phyloP scores from a whole-genome alignment of 2,329 filamentous ascomycete genomes.

The Ilyonectria destructans region DNA sequence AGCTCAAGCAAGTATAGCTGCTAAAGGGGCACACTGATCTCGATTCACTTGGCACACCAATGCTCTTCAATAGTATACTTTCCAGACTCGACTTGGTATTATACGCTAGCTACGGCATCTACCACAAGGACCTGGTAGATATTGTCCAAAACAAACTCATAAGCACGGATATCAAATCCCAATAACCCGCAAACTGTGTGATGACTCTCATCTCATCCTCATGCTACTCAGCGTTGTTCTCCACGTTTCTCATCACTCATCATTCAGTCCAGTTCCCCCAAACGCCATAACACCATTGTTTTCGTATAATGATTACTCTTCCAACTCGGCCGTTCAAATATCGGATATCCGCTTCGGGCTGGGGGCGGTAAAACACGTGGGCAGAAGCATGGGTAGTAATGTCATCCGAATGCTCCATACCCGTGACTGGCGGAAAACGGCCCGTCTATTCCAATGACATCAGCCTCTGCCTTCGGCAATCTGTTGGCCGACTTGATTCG shows the following conservation, averaged over 20 bases:
- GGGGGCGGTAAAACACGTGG: not conserved
- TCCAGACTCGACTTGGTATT: conserved; percentile 23
- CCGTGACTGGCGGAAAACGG: not conserved
- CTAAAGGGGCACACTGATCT: not conserved
- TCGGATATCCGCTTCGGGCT: conserved; percentile 13
- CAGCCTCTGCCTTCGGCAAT: not conserved
- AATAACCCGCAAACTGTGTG: conserved; percentile 5
- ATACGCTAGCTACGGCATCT: conserved; percentile 23
- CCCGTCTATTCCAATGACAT: conserved; percentile 3
- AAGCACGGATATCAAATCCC: conserved; percentile 22
- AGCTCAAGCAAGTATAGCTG: too few species aligned
- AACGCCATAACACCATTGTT: conserved; percentile 46
- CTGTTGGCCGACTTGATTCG: too few species aligned
- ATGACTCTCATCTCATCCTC: conserved; percentile 8
- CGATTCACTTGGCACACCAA: not conserved
- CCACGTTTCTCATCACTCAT: conserved; percentile 45
- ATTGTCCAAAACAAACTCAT: conserved; percentile 1
- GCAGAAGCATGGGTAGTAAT: not conserved
- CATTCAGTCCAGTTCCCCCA: conserved; percentile 31
- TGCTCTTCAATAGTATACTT: not conserved
- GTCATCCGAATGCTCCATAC: not conserved
- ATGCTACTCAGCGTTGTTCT: conserved; percentile 9
- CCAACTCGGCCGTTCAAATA: conserved; percentile 9
- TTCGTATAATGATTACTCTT: conserved; percentile 31
- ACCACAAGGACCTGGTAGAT: conserved; percentile 10